Evolutionary conservation across 176 grass and related monocot genomes (phyloP).

Genomic region (Themeda triandra): DNA sequence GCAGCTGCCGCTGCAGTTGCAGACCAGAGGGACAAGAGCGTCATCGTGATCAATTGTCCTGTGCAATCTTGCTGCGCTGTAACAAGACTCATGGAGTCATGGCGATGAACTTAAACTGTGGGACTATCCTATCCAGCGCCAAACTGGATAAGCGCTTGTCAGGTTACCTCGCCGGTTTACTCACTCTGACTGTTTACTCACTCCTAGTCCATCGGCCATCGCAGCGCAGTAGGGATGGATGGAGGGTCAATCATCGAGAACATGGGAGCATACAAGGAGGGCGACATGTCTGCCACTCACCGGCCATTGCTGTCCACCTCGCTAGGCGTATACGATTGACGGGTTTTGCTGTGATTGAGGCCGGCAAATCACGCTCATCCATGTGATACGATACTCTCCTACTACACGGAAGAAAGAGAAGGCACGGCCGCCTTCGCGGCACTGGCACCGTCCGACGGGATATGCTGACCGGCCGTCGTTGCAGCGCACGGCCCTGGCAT

Average conservation of each 20-base stretch:
- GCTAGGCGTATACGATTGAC: constrained; percentile 1
- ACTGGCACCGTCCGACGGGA: background rate
- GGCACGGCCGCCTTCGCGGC: background rate
- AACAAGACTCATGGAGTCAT: background rate
- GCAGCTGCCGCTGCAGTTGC: background rate
- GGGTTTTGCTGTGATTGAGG: background rate
- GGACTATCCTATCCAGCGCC: background rate
- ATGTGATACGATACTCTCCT: background rate
- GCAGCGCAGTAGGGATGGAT: background rate
- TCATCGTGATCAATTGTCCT: constrained; percentile 5
- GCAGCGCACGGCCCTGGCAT: constrained; percentile 34
- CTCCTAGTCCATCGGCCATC: background rate
- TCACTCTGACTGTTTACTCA: too few species aligned
- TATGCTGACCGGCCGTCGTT: background rate
- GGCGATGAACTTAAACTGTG: background rate
- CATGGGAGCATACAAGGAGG: background rate
- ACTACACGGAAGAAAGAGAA: background rate
- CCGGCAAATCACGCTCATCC: background rate
- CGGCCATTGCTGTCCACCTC: background rate
- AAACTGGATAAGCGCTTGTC: background rate
- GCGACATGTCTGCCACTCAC: background rate
- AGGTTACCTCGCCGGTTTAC: background rate
- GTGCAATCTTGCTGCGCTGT: constrained; percentile 15
- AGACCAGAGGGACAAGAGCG: background rate
- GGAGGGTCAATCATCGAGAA: background rate